Conservation (phyloP, 108 stramenopile species). For the Skeletonema marinoi region DNA sequence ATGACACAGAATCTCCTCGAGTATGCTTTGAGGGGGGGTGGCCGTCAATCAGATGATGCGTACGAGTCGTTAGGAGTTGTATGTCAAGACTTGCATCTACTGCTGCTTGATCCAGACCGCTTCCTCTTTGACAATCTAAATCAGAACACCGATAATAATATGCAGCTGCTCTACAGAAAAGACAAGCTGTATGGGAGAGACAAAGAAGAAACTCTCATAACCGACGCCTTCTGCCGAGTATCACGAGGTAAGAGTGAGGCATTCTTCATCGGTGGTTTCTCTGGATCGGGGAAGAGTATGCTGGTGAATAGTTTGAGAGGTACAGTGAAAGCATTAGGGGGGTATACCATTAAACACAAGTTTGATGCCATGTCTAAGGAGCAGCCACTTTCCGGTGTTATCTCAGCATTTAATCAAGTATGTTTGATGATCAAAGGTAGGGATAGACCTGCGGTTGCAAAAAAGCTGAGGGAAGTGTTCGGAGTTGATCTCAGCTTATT, state of each 20-base stretch:
- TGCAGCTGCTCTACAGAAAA: background rate
- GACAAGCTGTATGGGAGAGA: conserved; percentile 28
- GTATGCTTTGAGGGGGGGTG: background rate
- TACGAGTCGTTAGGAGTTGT: background rate
- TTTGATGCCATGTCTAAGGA: conserved; percentile 20
- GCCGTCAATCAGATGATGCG: background rate
- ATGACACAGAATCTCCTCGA: conserved; percentile 4
- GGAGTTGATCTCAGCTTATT: conserved; percentile 15
- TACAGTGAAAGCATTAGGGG: conserved; percentile 15
- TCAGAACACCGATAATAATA: background rate
- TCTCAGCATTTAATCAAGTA: conserved; percentile 28
- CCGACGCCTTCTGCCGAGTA: conserved; percentile 28
- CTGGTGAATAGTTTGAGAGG: conserved; percentile 19
- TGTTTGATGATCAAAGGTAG: conserved; percentile 12
- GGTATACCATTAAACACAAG: conserved; percentile 26
- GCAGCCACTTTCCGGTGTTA: conserved; percentile 19
- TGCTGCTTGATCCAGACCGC: conserved; percentile 8
- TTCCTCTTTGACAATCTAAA: background rate
- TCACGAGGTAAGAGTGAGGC: conserved; percentile 28
- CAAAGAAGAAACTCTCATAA: conserved; percentile 12
- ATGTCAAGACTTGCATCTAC: background rate
- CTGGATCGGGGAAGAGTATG: conserved; percentile 26
- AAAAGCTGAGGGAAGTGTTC: conserved; percentile 9
- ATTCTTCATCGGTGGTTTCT: conserved; percentile 25
- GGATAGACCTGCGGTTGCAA: conserved; percentile 4